Conservation (phyloP, 2,329 filamentous ascomycete genomes). For the Dothiorella sarmentorum region DNA sequence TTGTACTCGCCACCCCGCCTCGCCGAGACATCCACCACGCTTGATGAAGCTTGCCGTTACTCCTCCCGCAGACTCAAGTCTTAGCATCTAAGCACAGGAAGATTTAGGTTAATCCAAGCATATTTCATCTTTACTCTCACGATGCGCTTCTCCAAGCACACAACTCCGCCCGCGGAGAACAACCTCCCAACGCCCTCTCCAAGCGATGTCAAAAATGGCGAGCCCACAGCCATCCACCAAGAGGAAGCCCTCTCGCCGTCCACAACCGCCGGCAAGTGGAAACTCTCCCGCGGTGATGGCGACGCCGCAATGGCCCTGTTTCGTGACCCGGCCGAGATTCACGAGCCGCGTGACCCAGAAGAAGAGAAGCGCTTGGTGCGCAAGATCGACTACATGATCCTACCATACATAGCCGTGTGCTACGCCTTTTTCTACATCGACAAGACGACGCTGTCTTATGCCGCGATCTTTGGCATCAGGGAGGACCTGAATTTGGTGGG, state of each 20-base stretch:
- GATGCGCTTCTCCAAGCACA: background rate
- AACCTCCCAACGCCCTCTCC: background rate
- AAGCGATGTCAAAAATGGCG: background rate
- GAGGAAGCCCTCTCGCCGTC: background rate
- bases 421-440: conserved; percentile 46
- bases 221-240: background rate
- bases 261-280: conserved; percentile 20
- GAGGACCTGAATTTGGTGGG: conserved; percentile 57
- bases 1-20: background rate
- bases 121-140: too few species aligned
- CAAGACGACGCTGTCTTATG: conserved; percentile 54
- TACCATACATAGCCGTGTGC: conserved; percentile 55
- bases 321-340: conserved; percentile 42
- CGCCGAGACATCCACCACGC: conserved; percentile 1
- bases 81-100: background rate
- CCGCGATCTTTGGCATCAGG: conserved; percentile 62
- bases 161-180: background rate
- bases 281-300: conserved; percentile 36
- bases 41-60: conserved; percentile 2
- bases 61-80: background rate
- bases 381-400: conserved; percentile 58
- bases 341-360: conserved; percentile 44
- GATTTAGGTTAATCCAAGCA: too few species aligned
- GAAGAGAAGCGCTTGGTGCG: conserved; percentile 49
- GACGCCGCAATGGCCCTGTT: conserved; percentile 54